These are phyloP conservation scores for Coemansia sp. DNA, from an alignment of 192 early-diverging fungal genomes.

Conservation along the genomic window DNA sequence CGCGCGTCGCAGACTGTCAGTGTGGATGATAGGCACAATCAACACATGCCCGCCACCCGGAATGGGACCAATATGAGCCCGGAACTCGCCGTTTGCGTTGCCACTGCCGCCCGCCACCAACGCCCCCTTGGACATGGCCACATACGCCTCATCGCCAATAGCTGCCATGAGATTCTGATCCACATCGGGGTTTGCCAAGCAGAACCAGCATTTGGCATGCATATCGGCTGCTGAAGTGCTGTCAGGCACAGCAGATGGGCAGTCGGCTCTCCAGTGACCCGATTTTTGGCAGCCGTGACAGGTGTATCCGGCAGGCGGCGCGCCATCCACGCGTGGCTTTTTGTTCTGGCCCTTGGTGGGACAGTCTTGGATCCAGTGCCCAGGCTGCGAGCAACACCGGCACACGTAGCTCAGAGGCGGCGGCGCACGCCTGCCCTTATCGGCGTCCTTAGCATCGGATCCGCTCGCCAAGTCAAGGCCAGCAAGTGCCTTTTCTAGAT, in stretches of 20 bases:
- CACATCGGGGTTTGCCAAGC: constrained; percentile 85
- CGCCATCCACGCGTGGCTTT: constrained; percentile 23
- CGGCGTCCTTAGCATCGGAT: constrained; percentile 35
- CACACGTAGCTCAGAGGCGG: constrained; percentile 65
- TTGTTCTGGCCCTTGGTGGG: constrained; percentile 54
- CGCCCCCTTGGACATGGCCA: constrained; percentile 89
- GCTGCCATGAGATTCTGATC: constrained; percentile 89
- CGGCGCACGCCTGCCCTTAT: constrained; percentile 10
- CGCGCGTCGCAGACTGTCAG: constrained; percentile 38
- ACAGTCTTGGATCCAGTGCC: constrained; percentile 69
- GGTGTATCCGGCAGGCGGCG: constrained; percentile 51
- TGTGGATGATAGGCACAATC: constrained; percentile 68
- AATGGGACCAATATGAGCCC: constrained; percentile 44
- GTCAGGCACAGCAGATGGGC: constrained; percentile 34
- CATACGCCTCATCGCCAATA: constrained; percentile 79
- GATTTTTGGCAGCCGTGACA: constrained; percentile 57
- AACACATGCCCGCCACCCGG: constrained; percentile 85
- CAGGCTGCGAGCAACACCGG: constrained; percentile 62
- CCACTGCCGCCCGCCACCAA: constrained; percentile 51
- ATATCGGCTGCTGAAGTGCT: constrained; percentile 3
- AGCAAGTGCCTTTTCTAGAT: constrained; percentile 15
- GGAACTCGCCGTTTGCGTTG: constrained; percentile 18
- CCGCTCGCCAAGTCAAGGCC: constrained; percentile 59
- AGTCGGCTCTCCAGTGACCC: constrained; percentile 58
- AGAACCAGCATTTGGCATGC: constrained; percentile 87